phyloP scores from a whole-genome alignment of 2,329 filamentous ascomycete species.

The Colletotrichum sp. region DNA sequence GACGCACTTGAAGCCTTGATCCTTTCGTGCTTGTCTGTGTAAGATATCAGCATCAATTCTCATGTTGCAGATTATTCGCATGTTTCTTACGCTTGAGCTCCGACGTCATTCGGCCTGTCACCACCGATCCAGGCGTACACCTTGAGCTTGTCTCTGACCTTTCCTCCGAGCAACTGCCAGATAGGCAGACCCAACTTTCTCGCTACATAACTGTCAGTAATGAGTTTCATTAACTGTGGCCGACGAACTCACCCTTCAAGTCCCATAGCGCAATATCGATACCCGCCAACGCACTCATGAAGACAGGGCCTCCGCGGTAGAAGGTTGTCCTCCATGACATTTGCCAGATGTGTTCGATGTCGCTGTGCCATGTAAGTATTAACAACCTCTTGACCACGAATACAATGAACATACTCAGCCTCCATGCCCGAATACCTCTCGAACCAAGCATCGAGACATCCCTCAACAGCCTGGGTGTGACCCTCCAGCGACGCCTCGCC shows the following conservation, averaged over 20 bases:
- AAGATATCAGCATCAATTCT: not conserved
- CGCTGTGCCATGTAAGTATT: constrained; percentile 43
- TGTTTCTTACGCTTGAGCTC: constrained; percentile 56
- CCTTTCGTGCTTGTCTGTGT: constrained; percentile 56
- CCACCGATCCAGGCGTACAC: constrained; percentile 84
- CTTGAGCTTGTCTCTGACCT: constrained; percentile 70
- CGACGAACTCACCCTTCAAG: constrained; percentile 57
- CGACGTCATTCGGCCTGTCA: constrained; percentile 71
- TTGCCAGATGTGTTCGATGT: constrained; percentile 85
- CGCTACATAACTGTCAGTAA: constrained; percentile 31
- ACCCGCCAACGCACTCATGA: constrained; percentile 80
- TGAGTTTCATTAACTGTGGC: fast-evolving
- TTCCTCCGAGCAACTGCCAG: constrained; percentile 76
- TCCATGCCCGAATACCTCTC: constrained; percentile 69
- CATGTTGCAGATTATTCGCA: too few relatives aligned
- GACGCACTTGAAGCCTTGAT: constrained; percentile 68
- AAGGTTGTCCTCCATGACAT: constrained; percentile 73
- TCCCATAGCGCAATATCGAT: constrained; percentile 85
- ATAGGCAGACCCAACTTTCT: constrained; percentile 65
- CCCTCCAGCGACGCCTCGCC: constrained; percentile 78
- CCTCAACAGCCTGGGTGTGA: constrained; percentile 76
- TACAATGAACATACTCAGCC: constrained; percentile 60
- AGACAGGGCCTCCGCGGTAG: constrained; percentile 79
- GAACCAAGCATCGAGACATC: constrained; percentile 71
- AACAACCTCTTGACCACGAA: fast-evolving